Percentiles rank a stretch among this genome's conserved stretches.
These are phyloP conservation scores for Cutaneotrichosporon sp. DNA, from an alignment of 1,284 basidiomycete species.

Conservation along the genomic window DNA sequence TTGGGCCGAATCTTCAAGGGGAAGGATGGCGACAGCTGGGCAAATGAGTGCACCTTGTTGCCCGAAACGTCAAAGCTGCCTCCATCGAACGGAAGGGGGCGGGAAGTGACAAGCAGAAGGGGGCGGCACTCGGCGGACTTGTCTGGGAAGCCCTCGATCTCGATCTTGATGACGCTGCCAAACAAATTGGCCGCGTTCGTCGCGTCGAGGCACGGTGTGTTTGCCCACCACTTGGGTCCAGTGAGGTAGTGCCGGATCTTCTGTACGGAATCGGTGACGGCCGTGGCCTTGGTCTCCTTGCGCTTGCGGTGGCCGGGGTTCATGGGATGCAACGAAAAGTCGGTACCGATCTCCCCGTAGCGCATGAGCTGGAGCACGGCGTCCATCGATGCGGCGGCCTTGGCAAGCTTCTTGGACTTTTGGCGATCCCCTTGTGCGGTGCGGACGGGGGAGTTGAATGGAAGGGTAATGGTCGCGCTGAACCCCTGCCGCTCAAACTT, in stretches of 20 bases:
- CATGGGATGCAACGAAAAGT: constrained; percentile 16
- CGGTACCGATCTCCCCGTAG: constrained; percentile 24
- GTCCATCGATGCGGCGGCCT: constrained; percentile 19
- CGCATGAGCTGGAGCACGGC: constrained; percentile 14
- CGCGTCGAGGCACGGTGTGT: background rate
- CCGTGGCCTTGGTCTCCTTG: background rate
- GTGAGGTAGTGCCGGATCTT: background rate
- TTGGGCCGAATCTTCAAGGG: background rate
- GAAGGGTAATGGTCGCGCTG: background rate
- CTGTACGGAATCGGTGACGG: background rate
- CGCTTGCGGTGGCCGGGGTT: constrained; percentile 3
- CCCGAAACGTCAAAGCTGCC: constrained; percentile 3
- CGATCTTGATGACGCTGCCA: background rate
- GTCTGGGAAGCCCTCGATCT: background rate
- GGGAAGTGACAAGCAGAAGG: constrained; percentile 6
- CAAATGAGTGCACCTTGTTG: background rate
- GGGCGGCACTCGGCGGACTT: constrained; percentile 5
- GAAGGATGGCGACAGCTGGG: background rate
- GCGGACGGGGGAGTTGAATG: constrained; percentile 13
- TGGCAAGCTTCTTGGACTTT: constrained; percentile 24
- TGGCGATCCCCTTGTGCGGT: background rate
- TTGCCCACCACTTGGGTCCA: background rate
- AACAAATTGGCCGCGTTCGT: background rate
- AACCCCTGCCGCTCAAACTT: background rate
- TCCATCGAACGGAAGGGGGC: constrained; percentile 1